Evolutionary conservation across 768 basidiomycete genomes (phyloP).

Genomic region (Macrolepiota fuliginosa): DNA sequence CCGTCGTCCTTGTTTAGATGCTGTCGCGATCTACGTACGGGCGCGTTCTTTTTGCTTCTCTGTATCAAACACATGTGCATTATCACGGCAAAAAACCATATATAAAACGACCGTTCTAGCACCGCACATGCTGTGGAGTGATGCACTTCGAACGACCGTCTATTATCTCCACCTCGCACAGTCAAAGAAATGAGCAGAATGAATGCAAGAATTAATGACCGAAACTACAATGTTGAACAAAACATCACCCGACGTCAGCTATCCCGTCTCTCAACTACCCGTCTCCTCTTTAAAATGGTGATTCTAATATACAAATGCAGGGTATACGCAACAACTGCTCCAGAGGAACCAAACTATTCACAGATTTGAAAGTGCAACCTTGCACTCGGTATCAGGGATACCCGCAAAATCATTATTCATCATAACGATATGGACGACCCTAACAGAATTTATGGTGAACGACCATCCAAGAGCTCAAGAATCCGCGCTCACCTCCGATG

Average conservation of each 20-base stretch:
- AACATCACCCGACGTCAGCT: no score
- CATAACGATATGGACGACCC: conserved; percentile 10
- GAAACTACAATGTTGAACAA: background rate
- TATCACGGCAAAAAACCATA: background rate
- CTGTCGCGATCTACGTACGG: background rate
- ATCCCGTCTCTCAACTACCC: no score
- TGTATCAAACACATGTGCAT: background rate
- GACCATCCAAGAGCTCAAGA: background rate
- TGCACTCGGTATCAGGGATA: background rate
- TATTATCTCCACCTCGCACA: background rate
- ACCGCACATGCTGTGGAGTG: background rate
- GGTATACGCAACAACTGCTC: background rate
- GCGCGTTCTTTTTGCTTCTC: background rate
- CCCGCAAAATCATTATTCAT: background rate
- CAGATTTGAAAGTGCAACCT: background rate
- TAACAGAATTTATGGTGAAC: background rate
- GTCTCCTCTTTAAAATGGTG: no score
- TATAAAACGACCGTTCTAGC: background rate
- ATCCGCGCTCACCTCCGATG: background rate
- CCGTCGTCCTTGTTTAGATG: background rate
- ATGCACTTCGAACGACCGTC: background rate
- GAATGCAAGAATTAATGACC: background rate
- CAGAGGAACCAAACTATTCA: background rate
- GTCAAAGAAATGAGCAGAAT: background rate
- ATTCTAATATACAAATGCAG: no score